Conservation (phyloP, 495 filamentous ascomycete species). For the Xanthoparmelia taractica region DNA sequence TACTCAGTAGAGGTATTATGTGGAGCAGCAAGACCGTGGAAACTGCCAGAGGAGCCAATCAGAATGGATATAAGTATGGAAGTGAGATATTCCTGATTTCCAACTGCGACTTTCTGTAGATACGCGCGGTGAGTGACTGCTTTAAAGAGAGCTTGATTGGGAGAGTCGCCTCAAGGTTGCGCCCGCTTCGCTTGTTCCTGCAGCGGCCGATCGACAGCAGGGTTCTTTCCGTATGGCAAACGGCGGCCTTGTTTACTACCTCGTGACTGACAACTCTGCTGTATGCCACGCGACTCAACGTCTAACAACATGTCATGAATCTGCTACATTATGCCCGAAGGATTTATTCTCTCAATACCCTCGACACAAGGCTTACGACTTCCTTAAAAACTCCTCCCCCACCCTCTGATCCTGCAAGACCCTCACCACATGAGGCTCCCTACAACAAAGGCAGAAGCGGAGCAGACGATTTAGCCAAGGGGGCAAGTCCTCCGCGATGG, state of each 20-base stretch:
- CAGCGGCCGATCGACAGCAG: constrained; percentile 13
- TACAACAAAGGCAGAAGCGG: constrained; percentile 39
- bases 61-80: no score
- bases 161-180: no score
- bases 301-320: constrained; percentile 32
- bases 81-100: no score
- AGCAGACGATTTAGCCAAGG: constrained; percentile 36
- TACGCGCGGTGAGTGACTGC: no score
- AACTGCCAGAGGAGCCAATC: no score
- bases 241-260: no score
- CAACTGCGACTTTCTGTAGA: background rate
- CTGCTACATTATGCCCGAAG: constrained; percentile 42
- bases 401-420: constrained; percentile 20
- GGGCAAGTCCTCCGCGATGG: constrained; percentile 60
- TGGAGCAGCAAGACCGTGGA: no score
- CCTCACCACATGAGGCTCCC: constrained; percentile 15
- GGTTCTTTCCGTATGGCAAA: constrained; percentile 5
- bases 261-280: background rate
- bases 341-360: constrained; percentile 78
- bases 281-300: background rate
- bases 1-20: no score
- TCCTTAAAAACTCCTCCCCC: constrained; percentile 53
- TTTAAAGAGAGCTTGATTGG: no score
- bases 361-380: constrained; percentile 84
- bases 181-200: constrained; percentile 15